Percentiles rank a stretch among this genome's conserved stretches.
These are phyloP conservation scores for Viola odorata DNA, from an alignment of 345 rosid genomes.

Conservation along the genomic window DNA sequence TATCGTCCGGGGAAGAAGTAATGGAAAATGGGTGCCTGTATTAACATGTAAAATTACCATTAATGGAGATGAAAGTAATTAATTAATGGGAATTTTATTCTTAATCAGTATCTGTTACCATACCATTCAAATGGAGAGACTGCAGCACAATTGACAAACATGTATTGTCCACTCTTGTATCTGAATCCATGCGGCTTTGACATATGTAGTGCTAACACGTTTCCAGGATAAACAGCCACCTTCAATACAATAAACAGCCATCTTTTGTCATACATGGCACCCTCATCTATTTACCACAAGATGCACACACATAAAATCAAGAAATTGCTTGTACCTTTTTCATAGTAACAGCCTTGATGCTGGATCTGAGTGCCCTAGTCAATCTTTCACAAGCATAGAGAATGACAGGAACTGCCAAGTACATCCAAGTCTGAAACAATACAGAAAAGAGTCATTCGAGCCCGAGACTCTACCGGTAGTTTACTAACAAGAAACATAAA, in stretches of 20 bases:
- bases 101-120: neutral
- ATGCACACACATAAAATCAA: too few relatives aligned
- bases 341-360: slow-evolving; percentile 57
- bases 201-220: slow-evolving; percentile 66
- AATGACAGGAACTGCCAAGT: slow-evolving; percentile 50
- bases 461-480: too few relatives aligned
- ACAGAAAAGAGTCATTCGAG: neutral
- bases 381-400: slow-evolving; percentile 60
- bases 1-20: slow-evolving; percentile 80
- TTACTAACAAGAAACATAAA: too few relatives aligned
- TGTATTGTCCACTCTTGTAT: slow-evolving; percentile 82
- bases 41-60: neutral
- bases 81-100: neutral
- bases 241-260: slow-evolving; percentile 5
- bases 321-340: slow-evolving; percentile 38
- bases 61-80: neutral
- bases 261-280: neutral
- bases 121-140: slow-evolving; percentile 87
- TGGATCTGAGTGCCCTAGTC: slow-evolving; percentile 62
- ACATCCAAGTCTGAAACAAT: slow-evolving; percentile 69
- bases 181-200: slow-evolving; percentile 74
- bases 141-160: slow-evolving; percentile 76
- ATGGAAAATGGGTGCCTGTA: slow-evolving; percentile 88
- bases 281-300: too few relatives aligned
- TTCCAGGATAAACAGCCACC: slow-evolving; percentile 76